phyloP scores from a whole-genome alignment of 495 filamentous ascomycete genomes.

The Daldinia decipiens region DNA sequence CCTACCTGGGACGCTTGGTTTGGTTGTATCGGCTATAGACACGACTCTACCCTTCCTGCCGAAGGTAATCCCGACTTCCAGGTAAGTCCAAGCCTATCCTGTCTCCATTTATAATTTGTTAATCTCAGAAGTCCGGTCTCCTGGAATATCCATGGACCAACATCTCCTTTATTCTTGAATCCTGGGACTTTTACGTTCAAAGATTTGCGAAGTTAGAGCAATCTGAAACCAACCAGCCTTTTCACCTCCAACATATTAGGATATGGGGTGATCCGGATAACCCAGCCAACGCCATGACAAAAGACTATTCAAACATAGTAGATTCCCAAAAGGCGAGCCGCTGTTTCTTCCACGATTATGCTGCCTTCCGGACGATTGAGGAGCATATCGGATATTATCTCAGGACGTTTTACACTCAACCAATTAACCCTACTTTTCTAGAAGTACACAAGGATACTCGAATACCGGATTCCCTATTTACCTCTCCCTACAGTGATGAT shows the following conservation, averaged over 20 bases:
- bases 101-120: conserved; percentile 7
- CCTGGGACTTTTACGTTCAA: conserved; percentile 34
- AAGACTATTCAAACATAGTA: neutral
- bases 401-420: neutral
- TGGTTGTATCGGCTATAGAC: conserved; percentile 29
- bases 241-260: conserved; percentile 4
- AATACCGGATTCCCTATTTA: conserved; percentile 50
- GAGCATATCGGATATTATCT: conserved; percentile 1
- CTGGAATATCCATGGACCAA: conserved; percentile 48
- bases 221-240: neutral
- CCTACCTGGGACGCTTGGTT: conserved; percentile 54
- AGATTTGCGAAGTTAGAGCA: conserved; percentile 8
- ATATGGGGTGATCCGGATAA: conserved; percentile 32
- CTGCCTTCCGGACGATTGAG: conserved; percentile 30
- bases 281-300: neutral
- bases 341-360: conserved; percentile 34
- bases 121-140: conserved; percentile 45
- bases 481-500: conserved; percentile 42
- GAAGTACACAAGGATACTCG: conserved; percentile 41
- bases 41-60: neutral
- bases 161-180: conserved; percentile 44
- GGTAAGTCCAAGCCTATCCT: conserved; percentile 32
- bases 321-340: conserved; percentile 19
- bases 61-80: conserved; percentile 49
- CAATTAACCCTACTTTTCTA: neutral